Conservation (phyloP, 2,329 filamentous ascomycete species). For the Pestalotiopsis sp. region DNA sequence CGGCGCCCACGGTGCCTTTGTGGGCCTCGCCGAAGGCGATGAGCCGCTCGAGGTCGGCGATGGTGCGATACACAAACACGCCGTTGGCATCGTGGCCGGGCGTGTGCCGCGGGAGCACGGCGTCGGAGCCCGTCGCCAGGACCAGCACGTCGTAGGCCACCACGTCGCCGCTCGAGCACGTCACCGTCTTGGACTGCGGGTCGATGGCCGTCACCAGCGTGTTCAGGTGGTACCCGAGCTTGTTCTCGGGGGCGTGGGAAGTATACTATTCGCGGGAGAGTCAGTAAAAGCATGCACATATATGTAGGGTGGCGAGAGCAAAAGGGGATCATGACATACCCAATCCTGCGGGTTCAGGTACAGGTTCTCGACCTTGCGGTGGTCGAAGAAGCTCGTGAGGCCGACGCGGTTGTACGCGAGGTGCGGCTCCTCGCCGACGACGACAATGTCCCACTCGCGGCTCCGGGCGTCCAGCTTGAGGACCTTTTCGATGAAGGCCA, state of each 20-base stretch:
- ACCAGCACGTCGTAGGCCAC: constrained; percentile 81
- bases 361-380: constrained; percentile 82
- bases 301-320: no score
- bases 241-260: constrained; percentile 60
- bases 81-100: constrained; percentile 79
- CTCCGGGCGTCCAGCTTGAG: constrained; percentile 79
- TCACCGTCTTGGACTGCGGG: constrained; percentile 64
- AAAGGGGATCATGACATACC: constrained; percentile 45
- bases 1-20: constrained; percentile 70
- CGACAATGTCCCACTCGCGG: constrained; percentile 77
- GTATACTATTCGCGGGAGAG: constrained; percentile 57
- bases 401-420: constrained; percentile 91
- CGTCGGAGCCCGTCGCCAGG: constrained; percentile 84
- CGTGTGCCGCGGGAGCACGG: constrained; percentile 69
- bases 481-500: constrained; percentile 90
- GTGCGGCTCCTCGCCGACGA: constrained; percentile 86
- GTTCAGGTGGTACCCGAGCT: constrained; percentile 75
- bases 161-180: constrained; percentile 68
- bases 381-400: constrained; percentile 85
- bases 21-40: constrained; percentile 71
- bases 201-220: constrained; percentile 71
- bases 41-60: constrained; percentile 76
- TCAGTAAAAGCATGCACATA: not conserved
- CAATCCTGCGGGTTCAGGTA: constrained; percentile 85
- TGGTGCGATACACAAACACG: constrained; percentile 87